A percentile compares a stretch with the other conserved stretches of the same genome.
These are phyloP conservation scores for Metschnikowia kunwiensis DNA, from an alignment of 805 yeast genomes.

Conservation along the genomic window DNA sequence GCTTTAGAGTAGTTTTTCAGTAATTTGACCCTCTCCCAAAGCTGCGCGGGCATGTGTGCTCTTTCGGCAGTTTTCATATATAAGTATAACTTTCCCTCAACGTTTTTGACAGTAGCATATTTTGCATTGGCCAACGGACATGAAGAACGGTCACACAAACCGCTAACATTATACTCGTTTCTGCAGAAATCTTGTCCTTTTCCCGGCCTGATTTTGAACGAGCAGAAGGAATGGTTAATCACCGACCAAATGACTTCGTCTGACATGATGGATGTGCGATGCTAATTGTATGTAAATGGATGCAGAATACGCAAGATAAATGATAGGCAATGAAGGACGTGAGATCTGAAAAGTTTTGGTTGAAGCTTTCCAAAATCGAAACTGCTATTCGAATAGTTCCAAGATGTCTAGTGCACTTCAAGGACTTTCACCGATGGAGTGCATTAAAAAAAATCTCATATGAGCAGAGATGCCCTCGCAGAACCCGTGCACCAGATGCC, in stretches of 20 bases:
- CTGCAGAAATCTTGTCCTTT: constrained; percentile 91
- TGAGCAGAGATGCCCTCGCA: constrained; percentile 9
- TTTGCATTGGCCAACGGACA: constrained; percentile 95
- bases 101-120: constrained; percentile 81
- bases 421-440: background rate
- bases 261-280: constrained; percentile 34
- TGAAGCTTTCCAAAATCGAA: too few species aligned
- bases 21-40: constrained; percentile 93
- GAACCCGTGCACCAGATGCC: constrained; percentile 14
- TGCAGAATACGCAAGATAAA: background rate
- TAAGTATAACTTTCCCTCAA: constrained; percentile 74
- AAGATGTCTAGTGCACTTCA: too few species aligned
- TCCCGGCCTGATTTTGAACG: constrained; percentile 86
- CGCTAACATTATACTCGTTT: constrained; percentile 93
- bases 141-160: constrained; percentile 87
- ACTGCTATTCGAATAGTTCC: too few species aligned
- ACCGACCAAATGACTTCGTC: constrained; percentile 97
- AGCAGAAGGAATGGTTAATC: constrained; percentile 91
- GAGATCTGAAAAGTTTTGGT: too few species aligned
- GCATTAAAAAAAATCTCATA: constrained; percentile 2
- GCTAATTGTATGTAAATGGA: constrained; percentile 1
- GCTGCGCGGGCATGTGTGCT: constrained; percentile 88
- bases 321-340: too few species aligned
- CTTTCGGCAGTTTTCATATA: constrained; percentile 98
- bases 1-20: constrained; percentile 89